A percentile compares a stretch with the other conserved stretches of the same genome.
phyloP scores from a whole-genome alignment of 345 rosid genomes.

The Populus euphratica region DNA sequence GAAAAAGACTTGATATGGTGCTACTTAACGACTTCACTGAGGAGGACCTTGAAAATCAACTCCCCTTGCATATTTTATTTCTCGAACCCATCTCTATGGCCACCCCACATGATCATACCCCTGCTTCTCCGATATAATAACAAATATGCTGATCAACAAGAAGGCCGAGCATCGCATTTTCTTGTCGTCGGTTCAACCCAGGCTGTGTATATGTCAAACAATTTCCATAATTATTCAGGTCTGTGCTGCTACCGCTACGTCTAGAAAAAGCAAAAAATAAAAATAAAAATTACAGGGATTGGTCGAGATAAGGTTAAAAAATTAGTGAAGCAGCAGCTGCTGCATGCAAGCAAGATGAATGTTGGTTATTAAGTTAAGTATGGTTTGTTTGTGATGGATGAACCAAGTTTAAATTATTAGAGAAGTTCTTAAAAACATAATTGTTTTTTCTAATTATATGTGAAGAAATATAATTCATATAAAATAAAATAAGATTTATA shows the following conservation, averaged over 20 bases:
- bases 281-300: too few species aligned
- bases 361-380: too few species aligned
- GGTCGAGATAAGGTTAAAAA: not conserved
- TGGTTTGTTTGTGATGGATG: too few species aligned
- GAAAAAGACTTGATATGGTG: not conserved
- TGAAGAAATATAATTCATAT: too few species aligned
- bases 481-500: too few species aligned
- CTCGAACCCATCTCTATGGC: not conserved
- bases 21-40: not conserved
- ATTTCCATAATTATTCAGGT: not conserved
- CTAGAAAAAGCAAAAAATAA: too few species aligned
- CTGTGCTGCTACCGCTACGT: not conserved
- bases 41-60: not conserved
- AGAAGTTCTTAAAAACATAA: too few species aligned
- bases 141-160: not conserved
- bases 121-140: not conserved
- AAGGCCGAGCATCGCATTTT: not conserved
- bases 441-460: too few species aligned
- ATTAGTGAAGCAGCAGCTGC: not conserved
- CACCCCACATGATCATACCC: not conserved
- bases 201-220: not conserved
- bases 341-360: not conserved
- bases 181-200: not conserved
- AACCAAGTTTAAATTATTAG: too few species aligned
- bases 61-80: not conserved